Base-by-base conservation (phyloP, 2,329 filamentous ascomycete species). In the Lecanicillium sp. region DNA sequence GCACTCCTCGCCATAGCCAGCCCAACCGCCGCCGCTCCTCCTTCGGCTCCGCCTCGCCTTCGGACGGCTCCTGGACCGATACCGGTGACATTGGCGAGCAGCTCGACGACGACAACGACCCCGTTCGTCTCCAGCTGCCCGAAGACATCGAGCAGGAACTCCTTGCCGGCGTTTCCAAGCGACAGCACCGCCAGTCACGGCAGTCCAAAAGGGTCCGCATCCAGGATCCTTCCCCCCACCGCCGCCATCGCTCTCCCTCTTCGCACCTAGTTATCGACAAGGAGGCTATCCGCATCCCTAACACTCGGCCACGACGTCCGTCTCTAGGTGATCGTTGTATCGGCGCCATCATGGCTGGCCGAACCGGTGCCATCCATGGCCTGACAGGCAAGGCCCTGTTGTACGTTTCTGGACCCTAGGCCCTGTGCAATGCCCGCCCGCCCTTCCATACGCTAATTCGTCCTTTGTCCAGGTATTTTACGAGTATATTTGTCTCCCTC, bases 71-170 rank as follows among this genome's bases (percentile, higher is more conserved):
- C 52, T 96, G 87, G 88, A 89, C 86, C 57, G 88, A 96, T 62
- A 95, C 90, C 32, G 90, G 88, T 56, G 92, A 97, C 64, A 78
- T 97, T 54, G 87, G 87, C 55, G 90, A 96, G 68, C 90, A 94
- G 72, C 73, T 89, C 52, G 84, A 78, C 54, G 82, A 85, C 69
- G 79, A 81, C 55, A 79, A 90, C 64, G 87, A 95, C 60, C 86
- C 87, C 43, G 72, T 94, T 50, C 80, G 77, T 51, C 76, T 79
- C 51, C 81, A 77, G 53, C 71, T 90, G 44, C 71, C 72, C 55
- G 69, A 78, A 51, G 79, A 79, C 50, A 63, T 83, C 42, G 78
- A 86, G 59, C 75, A 72, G 53, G 73, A 78, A 51, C 66, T 73
- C 40, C 68, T 81, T 51, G 69, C 71, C 35, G 65, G 65, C 51